Percentiles rank a stretch among this genome's conserved stretches.
phyloP scores from a whole-genome alignment of 768 basidiomycete species.

The Rhodotorula babjevae region DNA sequence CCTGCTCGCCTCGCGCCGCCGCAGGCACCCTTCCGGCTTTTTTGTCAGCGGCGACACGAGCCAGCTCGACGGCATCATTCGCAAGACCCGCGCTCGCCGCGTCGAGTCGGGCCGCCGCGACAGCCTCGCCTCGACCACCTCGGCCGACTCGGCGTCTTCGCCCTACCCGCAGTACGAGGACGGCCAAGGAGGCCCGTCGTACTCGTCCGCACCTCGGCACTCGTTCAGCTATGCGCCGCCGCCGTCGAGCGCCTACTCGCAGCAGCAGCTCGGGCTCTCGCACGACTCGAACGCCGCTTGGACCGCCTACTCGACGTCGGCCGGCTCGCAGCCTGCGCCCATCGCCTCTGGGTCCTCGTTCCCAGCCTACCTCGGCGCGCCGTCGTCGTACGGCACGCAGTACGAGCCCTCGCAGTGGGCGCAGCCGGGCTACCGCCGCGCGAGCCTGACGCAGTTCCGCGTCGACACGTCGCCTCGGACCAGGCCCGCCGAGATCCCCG shows the following conservation, averaged over 20 bases:
- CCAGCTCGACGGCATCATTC: constrained; percentile 19
- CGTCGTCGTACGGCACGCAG: background rate
- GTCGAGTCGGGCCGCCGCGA: constrained; percentile 3
- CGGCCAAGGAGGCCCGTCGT: background rate
- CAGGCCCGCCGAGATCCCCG: background rate
- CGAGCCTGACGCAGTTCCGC: background rate
- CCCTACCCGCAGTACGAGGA: background rate
- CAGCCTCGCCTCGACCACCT: constrained; percentile 17
- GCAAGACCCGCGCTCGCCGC: constrained; percentile 15
- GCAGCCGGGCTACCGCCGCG: background rate
- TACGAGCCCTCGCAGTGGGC: background rate
- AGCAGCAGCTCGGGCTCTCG: no score
- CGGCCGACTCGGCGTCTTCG: constrained; percentile 1
- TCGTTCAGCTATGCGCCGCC: background rate
- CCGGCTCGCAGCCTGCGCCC: no score
- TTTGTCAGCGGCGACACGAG: constrained; percentile 17
- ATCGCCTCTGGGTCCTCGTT: no score
- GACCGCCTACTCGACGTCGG: background rate
- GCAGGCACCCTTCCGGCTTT: constrained; percentile 24
- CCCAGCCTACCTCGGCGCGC: background rate
- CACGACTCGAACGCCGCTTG: background rate
- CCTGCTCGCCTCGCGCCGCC: no score
- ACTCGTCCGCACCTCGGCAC: background rate
- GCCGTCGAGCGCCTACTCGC: no score
- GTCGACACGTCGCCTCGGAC: background rate